Evolutionary conservation across 164 flowering plant species (phyloP).

Genomic region (Magnolia sinica): DNA sequence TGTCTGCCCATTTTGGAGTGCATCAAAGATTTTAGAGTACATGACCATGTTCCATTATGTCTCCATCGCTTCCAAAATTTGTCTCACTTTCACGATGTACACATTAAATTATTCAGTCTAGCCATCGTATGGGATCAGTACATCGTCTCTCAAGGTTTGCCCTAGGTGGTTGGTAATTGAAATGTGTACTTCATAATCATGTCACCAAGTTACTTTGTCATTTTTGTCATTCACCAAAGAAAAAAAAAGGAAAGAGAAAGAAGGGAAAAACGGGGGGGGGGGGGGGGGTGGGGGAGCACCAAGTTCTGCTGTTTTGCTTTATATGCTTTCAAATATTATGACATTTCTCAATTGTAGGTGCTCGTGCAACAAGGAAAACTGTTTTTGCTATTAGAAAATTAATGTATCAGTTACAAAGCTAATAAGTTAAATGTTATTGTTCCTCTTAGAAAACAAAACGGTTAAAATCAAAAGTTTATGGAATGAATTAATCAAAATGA

Average conservation of each 20-base stretch:
- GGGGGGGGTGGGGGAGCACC: background rate
- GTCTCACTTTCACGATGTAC: background rate
- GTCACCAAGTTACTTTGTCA: background rate
- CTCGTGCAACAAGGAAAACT: background rate
- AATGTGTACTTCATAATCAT: background rate
- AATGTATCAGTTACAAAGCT: background rate
- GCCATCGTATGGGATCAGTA: background rate
- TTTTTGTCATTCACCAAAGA: background rate
- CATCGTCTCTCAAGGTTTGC: background rate
- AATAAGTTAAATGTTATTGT: background rate
- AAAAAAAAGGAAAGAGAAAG: background rate
- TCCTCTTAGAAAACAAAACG: background rate
- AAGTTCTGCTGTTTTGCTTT: background rate
- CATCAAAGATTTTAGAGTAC: too few species aligned
- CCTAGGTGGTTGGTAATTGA: background rate
- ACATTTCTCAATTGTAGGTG: too few species aligned
- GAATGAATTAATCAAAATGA: background rate
- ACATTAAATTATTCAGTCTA: background rate
- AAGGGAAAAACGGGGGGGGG: fast-evolving
- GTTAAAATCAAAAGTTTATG: background rate
- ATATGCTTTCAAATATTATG: too few species aligned
- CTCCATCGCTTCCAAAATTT: too few species aligned
- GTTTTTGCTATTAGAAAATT: too few species aligned
- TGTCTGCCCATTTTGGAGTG: too few species aligned
- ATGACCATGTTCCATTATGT: too few species aligned